A percentile compares a stretch with the other conserved stretches of the same genome.
phyloP scores from a whole-genome alignment of 805 yeast species.

The baker's yeast (Saccharomyces cerevisiae) region DNA sequence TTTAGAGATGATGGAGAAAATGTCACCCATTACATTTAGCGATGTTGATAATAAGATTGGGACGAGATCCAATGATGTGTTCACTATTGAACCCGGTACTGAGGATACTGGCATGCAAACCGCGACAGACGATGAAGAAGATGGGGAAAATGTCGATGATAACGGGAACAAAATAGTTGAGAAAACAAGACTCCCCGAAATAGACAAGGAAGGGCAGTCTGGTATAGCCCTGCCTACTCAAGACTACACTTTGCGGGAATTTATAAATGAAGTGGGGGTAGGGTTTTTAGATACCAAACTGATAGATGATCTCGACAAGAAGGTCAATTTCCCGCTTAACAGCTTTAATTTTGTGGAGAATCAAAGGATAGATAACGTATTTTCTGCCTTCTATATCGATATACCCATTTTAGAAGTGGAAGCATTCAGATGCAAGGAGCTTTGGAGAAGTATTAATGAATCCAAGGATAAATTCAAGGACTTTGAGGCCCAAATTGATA shows the following conservation, averaged over 20 bases:
- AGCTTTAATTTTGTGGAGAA: not conserved
- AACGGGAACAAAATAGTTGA: not conserved
- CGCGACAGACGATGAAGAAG: not conserved
- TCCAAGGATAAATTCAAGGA: conserved; percentile 41
- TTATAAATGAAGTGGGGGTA: conserved; percentile 16
- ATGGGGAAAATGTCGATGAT: not conserved
- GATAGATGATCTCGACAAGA: conserved; percentile 5
- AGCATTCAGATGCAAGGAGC: conserved; percentile 47
- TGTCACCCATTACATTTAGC: conserved; percentile 21
- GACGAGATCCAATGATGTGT: not conserved
- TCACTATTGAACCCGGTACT: not conserved
- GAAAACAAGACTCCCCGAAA: not conserved
- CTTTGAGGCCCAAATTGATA: conserved; percentile 37
- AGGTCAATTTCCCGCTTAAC: conserved; percentile 6
- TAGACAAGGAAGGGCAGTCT: not conserved
- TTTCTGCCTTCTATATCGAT: conserved; percentile 17
- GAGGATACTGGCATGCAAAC: not conserved
- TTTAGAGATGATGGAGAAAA: conserved; percentile 18
- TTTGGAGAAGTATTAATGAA: conserved; percentile 42
- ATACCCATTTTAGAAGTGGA: conserved; percentile 36
- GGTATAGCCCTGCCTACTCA: not conserved
- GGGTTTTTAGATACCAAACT: conserved; percentile 13
- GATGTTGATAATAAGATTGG: conserved; percentile 3
- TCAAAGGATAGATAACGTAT: conserved; percentile 8
- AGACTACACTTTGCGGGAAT: conserved; percentile 10